Base-by-base conservation (phyloP, 331 rosid genomes). In the Acacia concinna region DNA sequence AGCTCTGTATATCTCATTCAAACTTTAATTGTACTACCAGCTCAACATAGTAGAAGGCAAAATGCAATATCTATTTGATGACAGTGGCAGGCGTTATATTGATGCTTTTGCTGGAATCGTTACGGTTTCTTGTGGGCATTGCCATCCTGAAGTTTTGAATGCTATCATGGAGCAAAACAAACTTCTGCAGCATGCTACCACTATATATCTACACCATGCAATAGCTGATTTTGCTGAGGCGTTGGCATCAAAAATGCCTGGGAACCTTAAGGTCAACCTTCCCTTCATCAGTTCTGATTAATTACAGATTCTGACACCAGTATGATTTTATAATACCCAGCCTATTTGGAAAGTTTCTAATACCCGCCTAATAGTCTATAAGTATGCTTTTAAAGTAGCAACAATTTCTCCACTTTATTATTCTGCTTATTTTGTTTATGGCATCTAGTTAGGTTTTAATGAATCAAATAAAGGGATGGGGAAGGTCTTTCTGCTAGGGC, bases 71-170 rank as follows among this genome's bases (percentile, higher is more conserved):
- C 85, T 96, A 63, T 96, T 78, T 76, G 99, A 96, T 77, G 97
- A 96, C 52, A 88, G 74, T 74, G 99, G 99, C 40, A 90, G 82
- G 92, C 97, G 99, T 10, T 96, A 91, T 68, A 94, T 96, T 27
- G 99, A 96, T 84, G 97, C 99, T 20, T 91, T 93, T 76, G 98
- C 98, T 27, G 98, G 99, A 49, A 91, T 96, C 14, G 99, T 96
- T 18, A 96, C 99, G 27, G 94, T 96, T 67, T 96, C 98, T 64
- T 89, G 96, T 51, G 98, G 99, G 52, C 99, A 96, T 86, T 96
- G 98, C 77, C 98, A 96, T 77, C 99, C 97, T 11, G 88, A 89
- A 8, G 44, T 96, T 81, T 68, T 96, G 57, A 79, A 87, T 72
- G 98, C 98, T 37, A 85, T 87, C 63, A 64, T 20, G 54, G 92